Evolutionary conservation across 75 land plant species (phyloP), one percentile per base, ranked within the genome.

Genomic region (Adiantum capillusveneris): DNA sequence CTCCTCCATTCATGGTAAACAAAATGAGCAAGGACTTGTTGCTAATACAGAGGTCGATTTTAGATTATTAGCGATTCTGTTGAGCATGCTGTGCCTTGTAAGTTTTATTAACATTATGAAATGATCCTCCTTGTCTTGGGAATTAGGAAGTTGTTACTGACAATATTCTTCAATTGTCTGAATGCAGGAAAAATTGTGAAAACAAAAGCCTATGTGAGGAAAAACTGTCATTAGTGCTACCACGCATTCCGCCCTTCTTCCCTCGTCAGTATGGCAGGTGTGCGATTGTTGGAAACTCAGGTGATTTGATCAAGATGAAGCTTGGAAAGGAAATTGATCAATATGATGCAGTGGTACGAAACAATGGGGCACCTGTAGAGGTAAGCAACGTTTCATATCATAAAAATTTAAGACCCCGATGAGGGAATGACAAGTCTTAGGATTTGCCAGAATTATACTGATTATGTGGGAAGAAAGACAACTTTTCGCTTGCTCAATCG

Each of bases 271-370:
- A 77, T 85, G 86, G 73, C 22, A 75, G 79, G 1, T 92, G 97
- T 81, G 97, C 97, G 65, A 95, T 92, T 21, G 72, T 92, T 42
- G 97, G 97, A 18, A 92, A 92, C 58, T 92, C 87, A 1, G 87
- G 95, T 43, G 97, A 92, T 61, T 77, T 92, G 43, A 56, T 92
- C 52, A 79, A 85, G 66, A 79, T 88, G 51, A 83, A 66, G 41
- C 83, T 92, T 85, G 97, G 97, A 56, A 66, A 81, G 41, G 95
- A 92, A 64, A 92, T 92, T 53, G 94, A 88, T 72, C 61, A 60
- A 20, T 83, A 71, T 74, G 95, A 92, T 78, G 97, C 70, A 70
- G 81, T 92, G 46, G 44, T 92, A 25, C 69, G 95, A 25, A 84
- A 81, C 62, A 92, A 88, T 72, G 97, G 97, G 41, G 97, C 97